Evolutionary conservation across 2,329 filamentous ascomycete species (phyloP).

Genomic region (Neonectria hederae): DNA sequence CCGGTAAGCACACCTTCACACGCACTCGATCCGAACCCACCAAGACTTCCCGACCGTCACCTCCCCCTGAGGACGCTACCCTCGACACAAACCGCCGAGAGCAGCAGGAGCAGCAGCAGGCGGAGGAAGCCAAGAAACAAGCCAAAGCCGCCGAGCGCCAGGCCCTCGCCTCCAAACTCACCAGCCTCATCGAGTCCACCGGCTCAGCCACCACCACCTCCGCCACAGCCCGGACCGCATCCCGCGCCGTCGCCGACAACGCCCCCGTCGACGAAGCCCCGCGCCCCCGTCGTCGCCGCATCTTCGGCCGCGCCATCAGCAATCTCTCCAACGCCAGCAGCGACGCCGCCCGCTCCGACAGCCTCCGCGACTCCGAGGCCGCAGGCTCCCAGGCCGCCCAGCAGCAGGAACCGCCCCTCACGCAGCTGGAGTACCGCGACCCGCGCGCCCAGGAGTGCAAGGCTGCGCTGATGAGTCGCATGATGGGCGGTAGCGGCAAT

Average conservation of each 20-base stretch:
- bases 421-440: constrained; percentile 65
- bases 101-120: constrained; percentile 25
- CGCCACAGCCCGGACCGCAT: background rate
- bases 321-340: constrained; percentile 64
- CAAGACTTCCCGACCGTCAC: constrained; percentile 5
- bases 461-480: constrained; percentile 56
- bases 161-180: constrained; percentile 54
- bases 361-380: constrained; percentile 34
- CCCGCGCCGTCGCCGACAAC: constrained; percentile 18
- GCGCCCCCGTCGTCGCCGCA: constrained; percentile 54
- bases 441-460: constrained; percentile 57
- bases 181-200: constrained; percentile 52
- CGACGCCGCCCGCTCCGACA: constrained; percentile 51
- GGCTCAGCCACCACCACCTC: constrained; percentile 17
- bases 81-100: constrained; percentile 21
- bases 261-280: constrained; percentile 31
- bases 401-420: constrained; percentile 52
- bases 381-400: constrained; percentile 33
- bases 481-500: constrained; percentile 45
- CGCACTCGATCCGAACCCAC: constrained; percentile 53
- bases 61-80: background rate
- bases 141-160: constrained; percentile 51
- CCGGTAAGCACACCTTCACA: constrained; percentile 40
- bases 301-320: constrained; percentile 67
- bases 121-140: constrained; percentile 40